Evolutionary conservation across 1,284 basidiomycete species (phyloP), one percentile per base, ranked within the genome.

Genomic region (Rhizopogon hawkerae): DNA sequence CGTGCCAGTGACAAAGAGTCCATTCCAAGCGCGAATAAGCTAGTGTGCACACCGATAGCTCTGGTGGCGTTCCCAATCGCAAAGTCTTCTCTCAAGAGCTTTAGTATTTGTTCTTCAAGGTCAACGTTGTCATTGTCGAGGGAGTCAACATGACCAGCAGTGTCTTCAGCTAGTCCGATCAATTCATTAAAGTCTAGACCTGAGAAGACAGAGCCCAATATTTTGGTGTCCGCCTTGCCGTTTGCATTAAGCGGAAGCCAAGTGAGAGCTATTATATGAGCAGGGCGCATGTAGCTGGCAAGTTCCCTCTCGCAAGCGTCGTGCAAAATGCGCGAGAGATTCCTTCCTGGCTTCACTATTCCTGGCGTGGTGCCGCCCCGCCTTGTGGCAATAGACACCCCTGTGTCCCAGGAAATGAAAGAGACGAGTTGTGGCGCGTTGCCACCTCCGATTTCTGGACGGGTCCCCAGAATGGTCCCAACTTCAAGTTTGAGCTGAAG

Each of bases 221-320:
- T 56, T 54, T 77, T 77, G 36, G 57, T 59, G 48, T 77, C 76
- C 1, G 69, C 61, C 60, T 77, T 77, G 23, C 76, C 76, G 52
- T 77, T 78, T 11, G 65, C 57, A 57, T 65, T 77, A 49, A 77
- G 54, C 3, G 75, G 75, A 49, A 77, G 67, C 63, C 70, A 78
- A 50, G 59, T 63, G 14, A 77, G 61, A 4, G 74, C 71, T 35
- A 78, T 64, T 49, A 77, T 67, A 55, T 76, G 74, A 48, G 71
- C 70, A 10, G 75, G 75, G 7, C 75, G 68, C 75, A 78, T 77
- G 52, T 77, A 77, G 48, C 67, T 72, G 6, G 76, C 70, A 1
- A 77, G 63, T 55, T 74, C 71, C 18, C 55, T 51, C 37, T 73
- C 67, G 55, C 70, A 74, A 16, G 66, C 64, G 11, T 47, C 52